Evolutionary conservation across 345 rosid genomes (phyloP), one percentile per base, ranked within the genome.

Genomic region (Streptanthus diversifolius): DNA sequence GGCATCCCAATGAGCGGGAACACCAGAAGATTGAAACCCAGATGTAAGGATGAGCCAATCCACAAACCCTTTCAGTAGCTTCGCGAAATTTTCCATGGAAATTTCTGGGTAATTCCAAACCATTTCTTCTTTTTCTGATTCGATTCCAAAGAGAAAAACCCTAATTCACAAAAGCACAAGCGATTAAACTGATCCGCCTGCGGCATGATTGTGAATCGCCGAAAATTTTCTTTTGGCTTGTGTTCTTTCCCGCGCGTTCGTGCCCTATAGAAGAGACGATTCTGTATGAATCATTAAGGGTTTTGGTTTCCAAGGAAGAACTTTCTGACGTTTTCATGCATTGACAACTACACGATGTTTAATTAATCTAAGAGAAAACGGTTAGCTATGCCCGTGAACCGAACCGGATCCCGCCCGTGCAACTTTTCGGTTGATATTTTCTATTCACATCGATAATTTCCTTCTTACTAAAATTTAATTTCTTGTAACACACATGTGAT

Each of bases 11-110:
- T 82, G 82, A 47, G 88, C 90, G 9, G 77, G 76, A 70, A 47
- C 79, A 63, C 95, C 95, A 66, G 91, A 82, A 15, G 98, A 92
- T 54, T 81, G 96, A 81, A 79, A 86, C 83, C 90, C 96, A 77
- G 95, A 86, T 68, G 87, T 85, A n/a, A 90, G 79, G 65, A 88
- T 82, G 66, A 88, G 76, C 30, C 90, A 71, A 82, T 88, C 97
- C 24, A 86, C 87, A 68, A 90, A 86, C 76, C 95, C 98, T 80
- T 87, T 84, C 44, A 87, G 70, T 35, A 84, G 82, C 66, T 85
- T 87, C 77, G 67, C 15, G 84, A 86, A 75, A 39, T 87, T 89
- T 68, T 82, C 85, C 39, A 82, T 81, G 5, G 84, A 81, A 5
- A 88, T 77, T 48, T 78, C 86, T 55, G 90, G 88, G 80, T 81